Evolutionary conservation across 2,329 filamentous ascomycete species (phyloP).

Genomic region (Hortaea werneckii): DNA sequence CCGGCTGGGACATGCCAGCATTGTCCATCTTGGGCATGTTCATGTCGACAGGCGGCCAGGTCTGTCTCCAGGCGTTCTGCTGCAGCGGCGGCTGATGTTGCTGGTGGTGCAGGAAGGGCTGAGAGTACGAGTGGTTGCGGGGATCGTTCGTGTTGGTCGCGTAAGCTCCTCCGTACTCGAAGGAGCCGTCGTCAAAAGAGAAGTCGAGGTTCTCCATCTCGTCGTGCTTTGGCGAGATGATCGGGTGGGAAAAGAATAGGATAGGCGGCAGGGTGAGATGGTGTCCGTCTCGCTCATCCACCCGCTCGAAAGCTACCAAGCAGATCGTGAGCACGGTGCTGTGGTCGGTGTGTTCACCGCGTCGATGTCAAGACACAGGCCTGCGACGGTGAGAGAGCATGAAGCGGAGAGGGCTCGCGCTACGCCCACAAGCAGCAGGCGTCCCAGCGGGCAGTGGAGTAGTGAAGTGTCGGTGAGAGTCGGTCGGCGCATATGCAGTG

Average conservation of each 20-base stretch:
- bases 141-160: slow-evolving; percentile 24
- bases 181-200: slow-evolving; percentile 28
- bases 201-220: slow-evolving; percentile 36
- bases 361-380: neutral
- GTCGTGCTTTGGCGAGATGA: neutral
- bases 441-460: no score
- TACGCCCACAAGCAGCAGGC: no score
- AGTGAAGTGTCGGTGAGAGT: no score
- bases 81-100: slow-evolving; percentile 2
- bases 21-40: slow-evolving; percentile 16
- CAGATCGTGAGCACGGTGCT: neutral
- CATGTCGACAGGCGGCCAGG: slow-evolving; percentile 13
- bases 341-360: neutral
- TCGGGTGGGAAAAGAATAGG: neutral
- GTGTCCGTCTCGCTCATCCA: neutral
- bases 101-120: slow-evolving; percentile 14
- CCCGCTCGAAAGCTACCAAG: neutral
- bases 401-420: no score
- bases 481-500: no score
- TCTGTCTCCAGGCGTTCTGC: slow-evolving; percentile 3
- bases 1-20: slow-evolving; percentile 11
- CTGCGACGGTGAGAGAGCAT: neutral
- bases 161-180: slow-evolving; percentile 31
- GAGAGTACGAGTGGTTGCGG: slow-evolving; percentile 18
- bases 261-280: neutral